phyloP scores from a whole-genome alignment of 305 asterid genomes.

The Solanum hybrid region DNA sequence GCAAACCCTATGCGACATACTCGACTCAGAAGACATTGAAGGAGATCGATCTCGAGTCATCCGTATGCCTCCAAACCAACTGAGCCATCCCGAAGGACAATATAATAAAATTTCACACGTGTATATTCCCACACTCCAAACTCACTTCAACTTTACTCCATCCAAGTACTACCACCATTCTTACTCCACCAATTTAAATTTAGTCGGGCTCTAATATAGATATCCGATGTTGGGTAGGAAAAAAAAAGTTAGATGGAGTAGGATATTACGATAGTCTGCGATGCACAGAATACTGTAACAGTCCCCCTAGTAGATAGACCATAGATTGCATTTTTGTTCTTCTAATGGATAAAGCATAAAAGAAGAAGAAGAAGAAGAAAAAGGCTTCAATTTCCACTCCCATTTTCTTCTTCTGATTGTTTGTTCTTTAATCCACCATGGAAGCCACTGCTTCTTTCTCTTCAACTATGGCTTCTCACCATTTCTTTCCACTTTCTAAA shows the following conservation, averaged over 20 bases:
- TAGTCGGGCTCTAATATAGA: no score
- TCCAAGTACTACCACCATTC: no score
- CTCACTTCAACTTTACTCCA: no score
- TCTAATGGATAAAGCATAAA: background rate
- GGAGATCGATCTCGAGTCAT: no score
- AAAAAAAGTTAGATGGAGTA: background rate
- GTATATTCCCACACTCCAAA: no score
- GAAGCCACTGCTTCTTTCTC: slow-evolving; percentile 42
- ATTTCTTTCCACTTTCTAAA: slow-evolving; percentile 33
- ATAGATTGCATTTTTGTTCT: background rate
- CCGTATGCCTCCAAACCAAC: no score
- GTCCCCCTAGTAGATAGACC: background rate
- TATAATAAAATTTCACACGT: no score
- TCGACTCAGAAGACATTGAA: no score
- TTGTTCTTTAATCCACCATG: slow-evolving; percentile 19
- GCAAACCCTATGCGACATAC: no score
- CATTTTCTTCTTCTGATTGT: background rate
- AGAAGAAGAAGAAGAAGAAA: background rate
- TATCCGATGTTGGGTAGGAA: no score
- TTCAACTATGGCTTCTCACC: slow-evolving; percentile 57
- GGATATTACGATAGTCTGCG: background rate
- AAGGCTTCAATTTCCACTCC: background rate
- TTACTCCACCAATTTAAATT: fast-evolving
- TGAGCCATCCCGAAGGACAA: no score
- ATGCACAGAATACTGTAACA: background rate